Percentiles rank a stretch among this genome's conserved stretches.
Conservation (phyloP, 768 basidiomycete genomes). For the Termitomyces sp. region DNA sequence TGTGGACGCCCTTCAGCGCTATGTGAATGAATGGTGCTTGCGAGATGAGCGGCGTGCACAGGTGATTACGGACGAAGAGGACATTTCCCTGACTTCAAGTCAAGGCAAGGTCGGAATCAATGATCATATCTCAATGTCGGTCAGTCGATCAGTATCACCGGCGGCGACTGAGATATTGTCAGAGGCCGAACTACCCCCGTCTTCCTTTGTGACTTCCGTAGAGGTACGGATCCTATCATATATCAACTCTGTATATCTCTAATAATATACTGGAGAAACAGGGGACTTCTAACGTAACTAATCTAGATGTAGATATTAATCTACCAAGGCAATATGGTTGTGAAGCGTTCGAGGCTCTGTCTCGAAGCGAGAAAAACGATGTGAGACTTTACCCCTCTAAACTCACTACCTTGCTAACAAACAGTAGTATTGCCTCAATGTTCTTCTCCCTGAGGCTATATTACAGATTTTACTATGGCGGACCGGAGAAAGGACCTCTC, state of each 20-base stretch:
- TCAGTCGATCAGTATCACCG: slow-evolving; percentile 14
- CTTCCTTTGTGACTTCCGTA: slow-evolving; percentile 11
- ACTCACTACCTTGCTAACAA: neutral
- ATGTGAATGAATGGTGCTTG: slow-evolving; percentile 39
- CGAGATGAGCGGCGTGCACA: slow-evolving; percentile 19
- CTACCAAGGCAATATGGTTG: slow-evolving; percentile 28
- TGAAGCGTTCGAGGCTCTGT: slow-evolving; percentile 37
- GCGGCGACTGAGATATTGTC: slow-evolving; percentile 14
- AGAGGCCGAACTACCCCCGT: slow-evolving; percentile 17
- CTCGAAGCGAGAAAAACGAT: slow-evolving; percentile 44
- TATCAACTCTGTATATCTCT: neutral
- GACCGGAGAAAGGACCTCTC: slow-evolving; percentile 46
- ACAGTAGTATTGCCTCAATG: slow-evolving; percentile 61
- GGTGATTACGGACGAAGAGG: slow-evolving; percentile 12
- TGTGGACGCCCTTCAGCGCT: slow-evolving; percentile 28
- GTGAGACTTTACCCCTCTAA: slow-evolving; percentile 23
- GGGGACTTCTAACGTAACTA: neutral
- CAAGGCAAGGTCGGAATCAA: neutral
- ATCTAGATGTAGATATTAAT: neutral
- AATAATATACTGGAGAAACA: neutral
- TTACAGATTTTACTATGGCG: slow-evolving; percentile 76
- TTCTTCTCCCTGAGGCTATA: slow-evolving; percentile 68
- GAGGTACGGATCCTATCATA: neutral
- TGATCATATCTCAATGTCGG: neutral
- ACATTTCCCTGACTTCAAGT: neutral